phyloP scores from a whole-genome alignment of 371 early-diverging fungal genomes.

The Parasitella parasitica region DNA sequence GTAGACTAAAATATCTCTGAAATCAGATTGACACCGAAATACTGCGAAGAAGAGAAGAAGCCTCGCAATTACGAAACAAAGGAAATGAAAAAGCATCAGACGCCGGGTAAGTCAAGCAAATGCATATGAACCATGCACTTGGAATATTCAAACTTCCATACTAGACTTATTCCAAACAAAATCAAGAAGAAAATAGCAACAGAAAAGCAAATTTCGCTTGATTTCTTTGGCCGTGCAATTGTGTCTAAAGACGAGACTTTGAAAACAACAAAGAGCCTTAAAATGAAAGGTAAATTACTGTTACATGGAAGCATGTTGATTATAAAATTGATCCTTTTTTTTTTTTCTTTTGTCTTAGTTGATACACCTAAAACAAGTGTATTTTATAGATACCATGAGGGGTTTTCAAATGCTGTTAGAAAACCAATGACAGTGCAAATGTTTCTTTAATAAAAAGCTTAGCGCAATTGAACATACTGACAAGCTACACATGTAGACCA shows the following conservation, averaged over 20 bases:
- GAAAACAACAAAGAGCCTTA: not conserved
- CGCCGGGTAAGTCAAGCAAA: not conserved
- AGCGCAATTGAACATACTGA: conserved; percentile 11
- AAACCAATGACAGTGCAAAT: conserved; percentile 67
- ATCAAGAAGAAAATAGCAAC: conserved; percentile 10
- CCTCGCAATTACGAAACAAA: conserved; percentile 17
- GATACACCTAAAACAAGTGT: conserved; percentile 14
- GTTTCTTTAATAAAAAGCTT: conserved; percentile 40
- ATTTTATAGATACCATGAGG: conserved; percentile 38
- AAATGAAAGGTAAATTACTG: conserved; percentile 12
- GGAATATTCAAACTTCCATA: too few species aligned
- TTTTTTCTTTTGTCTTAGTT: not conserved
- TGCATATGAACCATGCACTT: too few species aligned
- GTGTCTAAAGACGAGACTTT: conserved; percentile 9
- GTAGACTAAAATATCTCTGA: not conserved
- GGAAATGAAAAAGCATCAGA: not conserved
- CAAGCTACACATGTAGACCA: conserved; percentile 17
- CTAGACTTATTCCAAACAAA: conserved; percentile 1
- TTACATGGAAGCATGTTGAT: not conserved
- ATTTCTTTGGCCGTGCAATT: conserved; percentile 72
- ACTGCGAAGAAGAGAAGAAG: conserved; percentile 53
- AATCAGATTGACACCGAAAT: conserved; percentile 61
- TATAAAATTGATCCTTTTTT: not conserved
- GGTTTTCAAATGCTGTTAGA: conserved; percentile 92
- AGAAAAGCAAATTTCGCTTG: conserved; percentile 31